These are phyloP conservation scores for Phytopythium chamaehyphon DNA, from an alignment of 352 stramenopile genomes.

Conservation along the genomic window DNA sequence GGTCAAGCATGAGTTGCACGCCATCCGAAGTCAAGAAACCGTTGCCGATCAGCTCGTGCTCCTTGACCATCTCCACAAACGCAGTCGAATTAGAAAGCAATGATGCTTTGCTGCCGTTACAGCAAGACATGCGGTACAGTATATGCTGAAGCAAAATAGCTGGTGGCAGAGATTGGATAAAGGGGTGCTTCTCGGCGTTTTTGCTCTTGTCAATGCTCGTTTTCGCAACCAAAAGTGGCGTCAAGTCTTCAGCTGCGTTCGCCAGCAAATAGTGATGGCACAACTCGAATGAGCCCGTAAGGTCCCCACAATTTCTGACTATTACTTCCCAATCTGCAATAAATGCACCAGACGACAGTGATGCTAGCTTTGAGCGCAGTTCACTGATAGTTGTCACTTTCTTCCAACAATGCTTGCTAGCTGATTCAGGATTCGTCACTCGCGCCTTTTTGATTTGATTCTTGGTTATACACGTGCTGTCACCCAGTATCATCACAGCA, in stretches of 20 bases:
- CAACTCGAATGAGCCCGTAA: constrained; percentile 25
- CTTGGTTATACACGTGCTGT: not conserved
- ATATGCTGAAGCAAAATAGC: constrained; percentile 23
- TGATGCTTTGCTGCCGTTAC: not conserved
- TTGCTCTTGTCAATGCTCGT: constrained; percentile 2
- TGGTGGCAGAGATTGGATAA: constrained; percentile 16
- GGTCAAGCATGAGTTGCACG: constrained; percentile 38
- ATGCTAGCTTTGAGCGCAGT: constrained; percentile 15
- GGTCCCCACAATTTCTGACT: constrained; percentile 22
- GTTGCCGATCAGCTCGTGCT: constrained; percentile 3
- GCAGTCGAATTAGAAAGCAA: not conserved
- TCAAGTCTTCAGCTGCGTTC: constrained; percentile 38
- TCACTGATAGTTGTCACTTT: not conserved
- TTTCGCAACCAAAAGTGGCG: constrained; percentile 13
- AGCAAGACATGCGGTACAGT: constrained; percentile 14
- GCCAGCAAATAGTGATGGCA: constrained; percentile 52
- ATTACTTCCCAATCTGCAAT: constrained; percentile 30
- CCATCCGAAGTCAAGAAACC: constrained; percentile 10
- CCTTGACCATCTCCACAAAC: constrained; percentile 8
- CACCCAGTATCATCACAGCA: not conserved
- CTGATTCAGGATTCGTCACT: not conserved
- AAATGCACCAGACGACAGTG: constrained; percentile 21
- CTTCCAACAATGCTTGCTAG: constrained; percentile 2
- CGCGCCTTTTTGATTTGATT: constrained; percentile 3
- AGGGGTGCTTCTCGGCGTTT: constrained; percentile 22